These are phyloP conservation scores for Boletus subcaerulescens DNA, from an alignment of 768 basidiomycete species.

Conservation along the genomic window DNA sequence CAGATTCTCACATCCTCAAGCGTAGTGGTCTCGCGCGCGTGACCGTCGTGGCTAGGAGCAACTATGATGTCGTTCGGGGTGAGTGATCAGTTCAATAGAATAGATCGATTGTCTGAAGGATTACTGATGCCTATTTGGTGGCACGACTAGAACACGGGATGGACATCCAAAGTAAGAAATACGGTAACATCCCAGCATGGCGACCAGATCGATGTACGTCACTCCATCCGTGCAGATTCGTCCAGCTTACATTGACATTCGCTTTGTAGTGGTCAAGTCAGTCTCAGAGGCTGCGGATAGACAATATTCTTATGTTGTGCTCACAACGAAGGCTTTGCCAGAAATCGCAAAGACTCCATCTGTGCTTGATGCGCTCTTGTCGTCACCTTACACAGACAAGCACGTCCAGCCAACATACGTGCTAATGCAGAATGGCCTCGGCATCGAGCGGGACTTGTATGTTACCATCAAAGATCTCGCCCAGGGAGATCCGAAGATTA, in stretches of 20 bases:
- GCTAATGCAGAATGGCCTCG: conserved; percentile 69
- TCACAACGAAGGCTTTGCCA: conserved; percentile 71
- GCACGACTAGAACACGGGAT: conserved; percentile 46
- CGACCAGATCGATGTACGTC: conserved; percentile 56
- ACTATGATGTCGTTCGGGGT: conserved; percentile 58
- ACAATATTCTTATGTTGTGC: conserved; percentile 60
- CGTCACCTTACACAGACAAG: conserved; percentile 41
- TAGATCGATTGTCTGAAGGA: neutral
- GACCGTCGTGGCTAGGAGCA: conserved; percentile 71
- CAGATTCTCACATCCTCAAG: conserved; percentile 57
- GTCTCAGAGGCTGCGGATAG: conserved; percentile 59
- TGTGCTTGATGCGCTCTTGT: conserved; percentile 56
- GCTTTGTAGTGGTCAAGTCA: conserved; percentile 50
- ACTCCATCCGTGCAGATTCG: conserved; percentile 17
- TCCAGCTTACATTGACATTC: neutral
- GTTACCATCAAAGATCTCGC: conserved; percentile 43
- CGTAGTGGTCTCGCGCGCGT: conserved; percentile 59
- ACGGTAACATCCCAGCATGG: conserved; percentile 57
- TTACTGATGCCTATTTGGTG: neutral
- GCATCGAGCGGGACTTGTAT: conserved; percentile 60
- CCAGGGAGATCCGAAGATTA: conserved; percentile 46
- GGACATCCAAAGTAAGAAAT: conserved; percentile 55
- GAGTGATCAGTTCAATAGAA: neutral
- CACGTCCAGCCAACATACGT: conserved; percentile 57
- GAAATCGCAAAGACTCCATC: conserved; percentile 56